phyloP scores from a whole-genome alignment of 352 stramenopile species.

The Saprolegnia parasitica region DNA sequence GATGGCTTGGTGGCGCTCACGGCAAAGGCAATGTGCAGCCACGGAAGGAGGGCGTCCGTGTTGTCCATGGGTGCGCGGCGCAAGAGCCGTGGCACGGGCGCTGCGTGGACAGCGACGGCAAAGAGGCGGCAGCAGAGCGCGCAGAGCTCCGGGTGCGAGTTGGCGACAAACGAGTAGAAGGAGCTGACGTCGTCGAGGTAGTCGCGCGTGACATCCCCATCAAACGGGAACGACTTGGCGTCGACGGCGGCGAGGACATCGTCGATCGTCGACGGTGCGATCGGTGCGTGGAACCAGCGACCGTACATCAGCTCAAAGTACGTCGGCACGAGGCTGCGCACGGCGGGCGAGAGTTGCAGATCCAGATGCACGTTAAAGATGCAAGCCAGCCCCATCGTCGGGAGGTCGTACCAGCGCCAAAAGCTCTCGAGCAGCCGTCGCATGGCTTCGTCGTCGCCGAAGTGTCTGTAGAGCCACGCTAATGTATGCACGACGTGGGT shows the following conservation, averaged over 20 bases:
- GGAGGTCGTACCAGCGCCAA: conserved; percentile 71
- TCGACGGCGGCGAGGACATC: conserved; percentile 61
- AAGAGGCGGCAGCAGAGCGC: conserved; percentile 74
- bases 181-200: conserved; percentile 77
- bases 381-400: conserved; percentile 65
- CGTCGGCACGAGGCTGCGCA: conserved; percentile 57
- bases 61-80: conserved; percentile 46
- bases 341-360: conserved; percentile 47
- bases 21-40: conserved; percentile 69
- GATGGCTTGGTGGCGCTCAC: neutral
- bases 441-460: conserved; percentile 42
- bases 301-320: conserved; percentile 40
- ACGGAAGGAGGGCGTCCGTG: conserved; percentile 46
- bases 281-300: conserved; percentile 49
- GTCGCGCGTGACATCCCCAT: conserved; percentile 59
- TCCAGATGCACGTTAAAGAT: conserved; percentile 80
- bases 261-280: conserved; percentile 38
- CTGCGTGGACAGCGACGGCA: conserved; percentile 54
- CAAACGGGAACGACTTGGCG: conserved; percentile 66
- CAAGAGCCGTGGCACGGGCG: conserved; percentile 49
- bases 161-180: conserved; percentile 81
- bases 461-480: conserved; percentile 66
- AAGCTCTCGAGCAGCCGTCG: conserved; percentile 48
- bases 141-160: conserved; percentile 73
- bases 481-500: conserved; percentile 77